Base-by-base conservation (phyloP, 75 land plant species). In the Pinus taeda region DNA sequence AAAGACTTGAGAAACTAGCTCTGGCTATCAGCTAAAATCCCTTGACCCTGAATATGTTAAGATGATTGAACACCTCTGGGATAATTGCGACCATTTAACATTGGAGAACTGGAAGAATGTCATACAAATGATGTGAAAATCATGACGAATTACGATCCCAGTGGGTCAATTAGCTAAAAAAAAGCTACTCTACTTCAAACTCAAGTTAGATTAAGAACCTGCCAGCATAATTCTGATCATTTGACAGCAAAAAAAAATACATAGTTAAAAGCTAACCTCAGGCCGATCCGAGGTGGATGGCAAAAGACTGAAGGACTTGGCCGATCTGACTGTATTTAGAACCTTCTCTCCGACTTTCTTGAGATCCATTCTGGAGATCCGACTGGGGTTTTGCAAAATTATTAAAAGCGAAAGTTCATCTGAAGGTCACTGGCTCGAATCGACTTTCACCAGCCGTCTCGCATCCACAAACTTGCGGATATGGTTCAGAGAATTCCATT, bases 261-360 rank as follows among this genome's bases (percentile, higher is more conserved):
- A 30, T 65, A 30, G 36, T 33, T 65, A 36, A 65, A 75, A 64
- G 18, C 57, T 33, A 77, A 91, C 96, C 94, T 93, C 94, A 11
- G 96, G 96, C 8, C 94, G 94, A 83, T 93, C 90, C 20, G 94
- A 77, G 2, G 87, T 1, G 20, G 89, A 66, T 45, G 92, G 84
- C 36, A 93, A 80, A 49, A 94, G 75, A 29, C 90, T 88, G 36
- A 92, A 79, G 17, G 96, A 85, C 59, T 87, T 58, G 4, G 89
- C 93, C 22, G 97, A 89, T 49, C 90, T 86, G 20, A 94, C 97
- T 57, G 97, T 90, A 79, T 88, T 87, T 55, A 94, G 82, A 55
- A 94, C 77, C 88, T 86, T 92, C 86, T 93, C 97, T 18, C 97
- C 94, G 20, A 94, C 88, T 75, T 87, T 89, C 30, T 87, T 83